These are phyloP conservation scores for Panus rudis DNA, from an alignment of 768 basidiomycete genomes.

Conservation along the genomic window DNA sequence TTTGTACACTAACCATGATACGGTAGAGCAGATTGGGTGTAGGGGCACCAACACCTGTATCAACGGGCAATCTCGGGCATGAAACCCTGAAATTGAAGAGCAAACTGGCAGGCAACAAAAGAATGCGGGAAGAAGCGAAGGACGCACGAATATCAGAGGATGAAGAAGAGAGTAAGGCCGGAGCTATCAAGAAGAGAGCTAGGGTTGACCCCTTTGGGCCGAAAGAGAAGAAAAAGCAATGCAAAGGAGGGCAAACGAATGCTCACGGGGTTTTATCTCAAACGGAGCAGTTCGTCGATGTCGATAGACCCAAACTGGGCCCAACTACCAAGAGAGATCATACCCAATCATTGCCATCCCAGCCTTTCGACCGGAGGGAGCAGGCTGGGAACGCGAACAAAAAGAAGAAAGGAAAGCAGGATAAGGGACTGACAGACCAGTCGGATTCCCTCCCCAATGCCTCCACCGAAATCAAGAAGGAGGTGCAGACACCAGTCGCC, in stretches of 20 bases:
- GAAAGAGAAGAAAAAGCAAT: conserved; percentile 35
- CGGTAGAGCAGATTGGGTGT: conserved; percentile 55
- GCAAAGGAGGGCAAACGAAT: background rate
- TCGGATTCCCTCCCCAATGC: background rate
- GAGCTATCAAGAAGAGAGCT: conserved; percentile 52
- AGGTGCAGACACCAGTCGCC: no score
- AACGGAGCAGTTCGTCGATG: background rate
- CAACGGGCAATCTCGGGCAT: conserved; percentile 33
- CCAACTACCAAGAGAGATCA: background rate
- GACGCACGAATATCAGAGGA: conserved; percentile 27
- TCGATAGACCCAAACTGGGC: background rate
- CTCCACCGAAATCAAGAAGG: conserved; percentile 13
- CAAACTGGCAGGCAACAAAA: conserved; percentile 50
- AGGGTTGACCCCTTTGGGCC: conserved; percentile 51
- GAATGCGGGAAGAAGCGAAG: conserved; percentile 34
- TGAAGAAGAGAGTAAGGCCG: conserved; percentile 54
- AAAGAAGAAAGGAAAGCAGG: conserved; percentile 22
- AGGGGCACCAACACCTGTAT: conserved; percentile 55
- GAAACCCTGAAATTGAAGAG: conserved; percentile 59
- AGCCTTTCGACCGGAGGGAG: background rate
- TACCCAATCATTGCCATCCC: background rate
- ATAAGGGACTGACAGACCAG: conserved; percentile 14
- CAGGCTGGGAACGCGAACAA: background rate
- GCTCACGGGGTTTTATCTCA: background rate
- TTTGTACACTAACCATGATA: background rate